These are phyloP conservation scores for Laetiporus sulphureus DNA, from an alignment of 1,284 basidiomycete genomes.

Conservation along the genomic window DNA sequence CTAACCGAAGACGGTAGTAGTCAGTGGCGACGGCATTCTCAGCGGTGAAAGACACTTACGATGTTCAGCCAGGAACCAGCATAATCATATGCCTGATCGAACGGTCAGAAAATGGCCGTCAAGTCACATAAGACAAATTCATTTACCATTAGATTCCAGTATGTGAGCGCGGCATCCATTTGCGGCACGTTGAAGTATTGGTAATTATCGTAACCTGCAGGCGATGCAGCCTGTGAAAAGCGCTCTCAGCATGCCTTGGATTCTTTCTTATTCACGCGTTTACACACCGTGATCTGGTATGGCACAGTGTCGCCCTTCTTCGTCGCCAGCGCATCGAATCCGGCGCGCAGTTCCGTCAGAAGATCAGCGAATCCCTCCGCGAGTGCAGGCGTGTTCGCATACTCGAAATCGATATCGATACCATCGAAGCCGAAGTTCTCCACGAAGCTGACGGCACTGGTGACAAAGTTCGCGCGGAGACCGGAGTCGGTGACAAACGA, in stretches of 20 bases:
- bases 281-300: constrained; percentile 47
- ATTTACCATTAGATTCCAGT: constrained; percentile 93
- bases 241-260: too few relatives aligned
- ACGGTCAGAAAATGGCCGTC: not conserved
- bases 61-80: constrained; percentile 63
- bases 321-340: constrained; percentile 43
- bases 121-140: constrained; percentile 8
- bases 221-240: constrained; percentile 31
- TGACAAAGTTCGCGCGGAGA: constrained; percentile 66
- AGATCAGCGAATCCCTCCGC: constrained; percentile 57
- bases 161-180: constrained; percentile 72
- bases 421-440: constrained; percentile 90
- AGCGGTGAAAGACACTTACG: constrained; percentile 18
- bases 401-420: constrained; percentile 70
- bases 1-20: constrained; percentile 16
- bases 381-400: constrained; percentile 42
- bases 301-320: constrained; percentile 54
- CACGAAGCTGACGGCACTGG: constrained; percentile 63
- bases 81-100: constrained; percentile 66
- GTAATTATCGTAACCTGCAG: constrained; percentile 68
- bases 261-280: too few relatives aligned
- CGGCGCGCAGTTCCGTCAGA: constrained; percentile 47
- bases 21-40: not conserved
- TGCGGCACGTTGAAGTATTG: constrained; percentile 57
- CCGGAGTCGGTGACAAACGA: constrained; percentile 47